Conservation (phyloP, 2,329 filamentous ascomycete genomes). For the Fusarium nelsonii region DNA sequence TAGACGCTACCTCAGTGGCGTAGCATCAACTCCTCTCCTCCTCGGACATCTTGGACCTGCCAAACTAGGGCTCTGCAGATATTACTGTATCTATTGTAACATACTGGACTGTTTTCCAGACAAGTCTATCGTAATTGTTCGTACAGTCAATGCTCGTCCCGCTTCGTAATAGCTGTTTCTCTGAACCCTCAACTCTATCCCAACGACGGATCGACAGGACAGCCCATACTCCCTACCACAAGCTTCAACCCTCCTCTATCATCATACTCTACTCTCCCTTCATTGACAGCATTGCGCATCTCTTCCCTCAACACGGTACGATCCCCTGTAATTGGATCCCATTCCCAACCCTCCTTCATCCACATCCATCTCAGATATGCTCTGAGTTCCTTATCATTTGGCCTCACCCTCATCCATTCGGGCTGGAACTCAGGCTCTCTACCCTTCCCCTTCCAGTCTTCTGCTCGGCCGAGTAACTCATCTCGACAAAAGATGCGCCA, state of each 20-base stretch:
- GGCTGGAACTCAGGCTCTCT: slow-evolving; percentile 73
- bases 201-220: not conserved
- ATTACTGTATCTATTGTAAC: not conserved
- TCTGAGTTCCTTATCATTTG: slow-evolving; percentile 88
- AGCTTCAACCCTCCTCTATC: slow-evolving; percentile 62
- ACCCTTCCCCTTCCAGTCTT: slow-evolving; percentile 73
- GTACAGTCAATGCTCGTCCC: not conserved
- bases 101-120: not conserved
- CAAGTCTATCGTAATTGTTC: not conserved
- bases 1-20: slow-evolving; percentile 37
- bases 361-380: slow-evolving; percentile 92
- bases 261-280: slow-evolving; percentile 69
- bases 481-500: slow-evolving; percentile 96
- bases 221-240: slow-evolving; percentile 39
- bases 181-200: slow-evolving; percentile 1
- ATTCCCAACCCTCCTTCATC: slow-evolving; percentile 86
- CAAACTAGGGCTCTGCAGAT: not conserved
- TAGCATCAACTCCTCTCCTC: not conserved
- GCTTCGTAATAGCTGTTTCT: not conserved
- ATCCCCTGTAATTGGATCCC: slow-evolving; percentile 79
- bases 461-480: slow-evolving; percentile 73
- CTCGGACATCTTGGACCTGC: slow-evolving; percentile 1
- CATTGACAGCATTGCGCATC: slow-evolving; percentile 67
- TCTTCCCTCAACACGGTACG: slow-evolving; percentile 65
- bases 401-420: slow-evolving; percentile 90